Evolutionary conservation across 345 rosid species (phyloP).

Genomic region (Physaria fendleri): DNA sequence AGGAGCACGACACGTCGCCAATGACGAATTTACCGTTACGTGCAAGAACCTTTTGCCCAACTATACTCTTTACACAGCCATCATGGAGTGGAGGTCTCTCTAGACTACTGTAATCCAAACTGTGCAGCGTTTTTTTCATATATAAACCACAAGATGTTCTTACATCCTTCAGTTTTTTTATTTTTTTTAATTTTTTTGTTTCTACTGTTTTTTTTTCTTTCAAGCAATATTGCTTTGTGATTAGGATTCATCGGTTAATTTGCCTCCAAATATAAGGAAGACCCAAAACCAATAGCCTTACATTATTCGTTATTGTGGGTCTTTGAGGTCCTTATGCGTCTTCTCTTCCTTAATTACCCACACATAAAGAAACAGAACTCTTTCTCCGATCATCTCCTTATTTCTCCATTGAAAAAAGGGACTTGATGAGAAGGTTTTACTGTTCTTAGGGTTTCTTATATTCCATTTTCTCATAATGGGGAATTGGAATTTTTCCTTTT

Average conservation of each 20-base stretch:
- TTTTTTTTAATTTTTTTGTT: too few species aligned
- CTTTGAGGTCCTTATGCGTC: neutral
- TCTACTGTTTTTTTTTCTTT: neutral
- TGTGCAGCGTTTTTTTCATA: slow-evolving; percentile 13
- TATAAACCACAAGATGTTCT: slow-evolving; percentile 17
- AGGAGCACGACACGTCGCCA: slow-evolving; percentile 61
- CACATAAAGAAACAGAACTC: neutral
- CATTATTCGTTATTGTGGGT: neutral
- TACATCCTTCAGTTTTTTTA: neutral
- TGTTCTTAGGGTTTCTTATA: neutral
- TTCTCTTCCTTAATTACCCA: neutral
- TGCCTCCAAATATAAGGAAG: neutral
- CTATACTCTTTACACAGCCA: slow-evolving; percentile 66
- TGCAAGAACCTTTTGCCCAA: slow-evolving; percentile 61
- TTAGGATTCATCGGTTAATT: neutral
- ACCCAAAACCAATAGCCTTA: neutral
- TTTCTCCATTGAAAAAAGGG: neutral
- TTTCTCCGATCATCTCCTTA: slow-evolving; percentile 8
- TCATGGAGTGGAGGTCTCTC: slow-evolving; percentile 76
- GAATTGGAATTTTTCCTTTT: neutral
- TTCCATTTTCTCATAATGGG: neutral
- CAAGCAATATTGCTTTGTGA: neutral
- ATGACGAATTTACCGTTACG: slow-evolving; percentile 48
- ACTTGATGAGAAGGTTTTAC: neutral
- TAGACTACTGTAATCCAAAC: slow-evolving; percentile 11